These are phyloP conservation scores for Phellinidium pouzarii DNA, from an alignment of 1,284 basidiomycete species.

Conservation along the genomic window DNA sequence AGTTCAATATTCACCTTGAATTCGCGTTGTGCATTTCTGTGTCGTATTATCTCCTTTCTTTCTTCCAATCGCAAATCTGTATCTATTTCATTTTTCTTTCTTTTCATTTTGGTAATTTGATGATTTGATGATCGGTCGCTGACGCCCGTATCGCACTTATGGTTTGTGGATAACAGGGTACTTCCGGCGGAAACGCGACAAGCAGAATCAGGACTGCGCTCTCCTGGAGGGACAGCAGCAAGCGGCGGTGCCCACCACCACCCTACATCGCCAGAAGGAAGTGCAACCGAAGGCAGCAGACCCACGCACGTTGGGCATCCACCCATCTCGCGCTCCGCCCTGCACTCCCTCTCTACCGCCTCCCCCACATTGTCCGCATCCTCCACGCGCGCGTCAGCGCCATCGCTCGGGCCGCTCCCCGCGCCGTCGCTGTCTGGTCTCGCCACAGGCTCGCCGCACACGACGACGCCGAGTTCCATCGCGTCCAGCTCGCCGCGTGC, in stretches of 20 bases:
- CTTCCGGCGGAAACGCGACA: background rate
- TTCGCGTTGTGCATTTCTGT: too few relatives aligned
- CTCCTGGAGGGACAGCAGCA: background rate
- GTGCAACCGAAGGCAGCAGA: background rate
- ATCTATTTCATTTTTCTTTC: background rate
- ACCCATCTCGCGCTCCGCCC: background rate
- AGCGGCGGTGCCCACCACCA: background rate
- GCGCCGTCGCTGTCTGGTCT: slow-evolving; percentile 3
- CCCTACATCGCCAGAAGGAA: background rate
- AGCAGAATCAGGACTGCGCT: background rate
- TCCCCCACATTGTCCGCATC: background rate
- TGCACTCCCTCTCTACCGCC: background rate
- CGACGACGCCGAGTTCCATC: slow-evolving; percentile 5
- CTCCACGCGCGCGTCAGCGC: slow-evolving; percentile 5
- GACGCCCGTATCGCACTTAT: background rate
- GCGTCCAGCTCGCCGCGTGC: slow-evolving; percentile 4
- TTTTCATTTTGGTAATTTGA: too few relatives aligned
- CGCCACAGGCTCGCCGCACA: slow-evolving; percentile 9
- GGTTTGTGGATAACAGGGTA: background rate
- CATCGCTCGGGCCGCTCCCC: slow-evolving; percentile 11
- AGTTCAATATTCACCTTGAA: too few relatives aligned
- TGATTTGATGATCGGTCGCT: too few relatives aligned
- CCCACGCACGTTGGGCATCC: background rate
- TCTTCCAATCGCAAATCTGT: background rate
- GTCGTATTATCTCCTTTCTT: background rate